Evolutionary conservation across 768 basidiomycete genomes (phyloP), one percentile per base, ranked within the genome.

Genomic region (Suillus discolor): DNA sequence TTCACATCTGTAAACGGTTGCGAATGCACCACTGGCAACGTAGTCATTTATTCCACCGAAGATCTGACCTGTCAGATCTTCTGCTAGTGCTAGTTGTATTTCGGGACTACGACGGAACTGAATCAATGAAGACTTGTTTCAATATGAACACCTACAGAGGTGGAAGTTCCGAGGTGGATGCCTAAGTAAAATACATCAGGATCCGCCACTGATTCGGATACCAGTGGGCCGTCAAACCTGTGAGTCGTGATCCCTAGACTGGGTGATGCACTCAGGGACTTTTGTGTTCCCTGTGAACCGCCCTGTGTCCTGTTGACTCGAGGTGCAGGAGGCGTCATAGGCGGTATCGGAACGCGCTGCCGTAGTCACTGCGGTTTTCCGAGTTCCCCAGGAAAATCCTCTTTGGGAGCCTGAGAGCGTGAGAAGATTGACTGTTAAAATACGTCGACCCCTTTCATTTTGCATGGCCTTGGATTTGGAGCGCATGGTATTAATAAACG

Each of bases 41-140:
- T 39, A 18, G 16, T 59, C 57, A 4, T 25, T 1, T 23, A 16
- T 59, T 0, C 23, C 5, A 39, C 57, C 57, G 38, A 39, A 39
- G 38, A 59, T 25, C 38, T 59, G 57, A 25, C 57, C 57, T 39
- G 57, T 59, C n/a, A 59, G 16, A 39, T 59, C 23, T 54, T 31
- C 51, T 9, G 51, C 51, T 4, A 51, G 15, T 16, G 51, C 15
- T 25, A 16, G 6, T 13, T 11, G 49, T 28, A 25, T 4, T 28
- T 3, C 4, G 16, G 51, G 25, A 53, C 51, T 53, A 53, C 7
- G 25, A 28, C 16, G 25, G 4, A 28, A 4, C 15, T 53, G 25
- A 53, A 53, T 53, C 8, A 53, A 53, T 18, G 25, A 53, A 28
- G 16, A 18, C 15, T 53, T 28, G 16, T 28, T 28, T 28, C 16